Evolutionary conservation across 1,139 yeast genomes (phyloP).

Genomic region (Magnusiomyces ingens): DNA sequence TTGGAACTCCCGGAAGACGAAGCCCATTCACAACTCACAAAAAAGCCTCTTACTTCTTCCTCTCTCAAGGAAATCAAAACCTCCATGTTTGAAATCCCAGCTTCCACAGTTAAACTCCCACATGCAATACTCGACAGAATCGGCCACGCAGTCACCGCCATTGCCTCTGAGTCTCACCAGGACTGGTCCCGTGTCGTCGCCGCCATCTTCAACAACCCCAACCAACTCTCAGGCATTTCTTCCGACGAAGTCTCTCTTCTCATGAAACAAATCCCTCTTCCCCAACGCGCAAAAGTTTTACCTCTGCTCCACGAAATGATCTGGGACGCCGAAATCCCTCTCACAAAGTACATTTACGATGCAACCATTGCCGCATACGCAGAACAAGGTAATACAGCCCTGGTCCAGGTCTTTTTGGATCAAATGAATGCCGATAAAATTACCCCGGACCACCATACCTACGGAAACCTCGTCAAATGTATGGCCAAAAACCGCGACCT

Average conservation of each 20-base stretch:
- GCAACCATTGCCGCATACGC: constrained; percentile 34
- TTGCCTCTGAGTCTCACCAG: constrained; percentile 20
- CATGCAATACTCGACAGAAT: constrained; percentile 19
- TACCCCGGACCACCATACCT: constrained; percentile 39
- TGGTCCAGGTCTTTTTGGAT: constrained; percentile 32
- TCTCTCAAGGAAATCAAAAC: constrained; percentile 9
- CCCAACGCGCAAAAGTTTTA: constrained; percentile 21
- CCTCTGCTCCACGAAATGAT: constrained; percentile 27
- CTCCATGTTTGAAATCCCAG: constrained; percentile 13
- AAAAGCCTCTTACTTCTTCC: neutral
- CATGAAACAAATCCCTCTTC: constrained; percentile 26
- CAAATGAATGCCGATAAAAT: constrained; percentile 31
- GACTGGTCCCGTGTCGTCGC: constrained; percentile 24
- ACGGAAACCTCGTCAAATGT: constrained; percentile 41
- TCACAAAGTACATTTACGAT: constrained; percentile 26
- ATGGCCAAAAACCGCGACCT: constrained; percentile 34
- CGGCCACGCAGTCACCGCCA: constrained; percentile 16
- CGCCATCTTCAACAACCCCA: constrained; percentile 17
- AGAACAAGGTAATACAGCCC: constrained; percentile 23
- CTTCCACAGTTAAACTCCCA: constrained; percentile 15
- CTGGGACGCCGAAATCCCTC: constrained; percentile 20
- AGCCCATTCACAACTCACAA: neutral
- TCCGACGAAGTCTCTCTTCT: constrained; percentile 25
- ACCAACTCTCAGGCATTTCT: constrained; percentile 20
- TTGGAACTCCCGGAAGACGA: constrained; percentile 16